Evolutionary conservation across 208 protist genomes (phyloP).

Genomic region (Acanthamoeba triangularis): DNA sequence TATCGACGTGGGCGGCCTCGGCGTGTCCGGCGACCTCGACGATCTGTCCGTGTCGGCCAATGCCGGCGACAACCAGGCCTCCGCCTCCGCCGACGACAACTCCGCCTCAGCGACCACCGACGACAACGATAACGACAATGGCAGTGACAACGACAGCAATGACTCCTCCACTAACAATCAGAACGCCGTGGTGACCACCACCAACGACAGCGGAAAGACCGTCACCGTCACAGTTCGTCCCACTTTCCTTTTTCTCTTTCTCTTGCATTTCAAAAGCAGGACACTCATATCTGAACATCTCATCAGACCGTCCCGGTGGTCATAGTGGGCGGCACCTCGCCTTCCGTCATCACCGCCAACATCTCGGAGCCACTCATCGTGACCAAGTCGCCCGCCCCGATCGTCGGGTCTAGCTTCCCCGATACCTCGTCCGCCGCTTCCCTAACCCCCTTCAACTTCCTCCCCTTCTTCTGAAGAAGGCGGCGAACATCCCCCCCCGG

Average conservation of each 20-base stretch:
- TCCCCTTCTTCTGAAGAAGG: background rate
- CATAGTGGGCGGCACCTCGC: background rate
- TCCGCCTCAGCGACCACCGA: background rate
- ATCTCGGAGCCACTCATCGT: background rate
- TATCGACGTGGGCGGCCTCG: background rate
- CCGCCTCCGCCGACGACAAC: background rate
- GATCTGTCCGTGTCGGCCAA: conserved; percentile 5
- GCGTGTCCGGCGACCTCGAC: background rate
- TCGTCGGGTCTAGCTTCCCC: background rate
- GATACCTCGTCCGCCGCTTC: background rate
- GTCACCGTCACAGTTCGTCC: background rate
- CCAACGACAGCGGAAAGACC: background rate
- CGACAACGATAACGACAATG: background rate
- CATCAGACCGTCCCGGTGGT: background rate
- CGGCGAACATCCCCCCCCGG: background rate
- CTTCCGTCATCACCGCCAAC: background rate
- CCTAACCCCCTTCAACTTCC: background rate
- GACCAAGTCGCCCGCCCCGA: background rate
- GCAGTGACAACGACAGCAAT: too few relatives aligned
- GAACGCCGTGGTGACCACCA: conserved; percentile 8
- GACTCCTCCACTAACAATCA: background rate
- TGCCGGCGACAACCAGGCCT: background rate
- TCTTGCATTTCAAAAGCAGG: background rate
- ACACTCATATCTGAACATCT: background rate
- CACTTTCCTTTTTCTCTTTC: background rate